Conservation (phyloP, 768 basidiomycete species). For the Leccinum sublutescens region DNA sequence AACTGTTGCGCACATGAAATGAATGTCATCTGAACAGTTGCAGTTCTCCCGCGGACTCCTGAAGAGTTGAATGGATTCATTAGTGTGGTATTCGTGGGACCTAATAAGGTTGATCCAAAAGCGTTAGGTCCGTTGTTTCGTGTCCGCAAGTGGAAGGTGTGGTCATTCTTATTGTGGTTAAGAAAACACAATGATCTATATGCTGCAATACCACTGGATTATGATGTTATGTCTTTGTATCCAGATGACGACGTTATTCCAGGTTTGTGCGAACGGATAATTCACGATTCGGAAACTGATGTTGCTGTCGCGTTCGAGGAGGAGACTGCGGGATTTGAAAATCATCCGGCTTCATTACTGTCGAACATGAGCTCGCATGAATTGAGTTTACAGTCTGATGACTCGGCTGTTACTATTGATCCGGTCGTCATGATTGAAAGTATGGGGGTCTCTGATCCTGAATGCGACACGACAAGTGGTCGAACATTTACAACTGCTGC, state of each 20-base stretch:
- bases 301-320: conserved; percentile 15
- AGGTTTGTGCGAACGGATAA: background rate
- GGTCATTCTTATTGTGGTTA: background rate
- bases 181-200: conserved; percentile 2
- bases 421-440: conserved; percentile 21
- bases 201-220: background rate
- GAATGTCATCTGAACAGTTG: conserved; percentile 32
- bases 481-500: conserved; percentile 25
- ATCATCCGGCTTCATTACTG: background rate
- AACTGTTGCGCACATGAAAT: conserved; percentile 37
- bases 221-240: background rate
- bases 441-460: conserved; percentile 33
- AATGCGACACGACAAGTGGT: conserved; percentile 21
- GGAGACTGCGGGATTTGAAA: conserved; percentile 22
- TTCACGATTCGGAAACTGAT: conserved; percentile 16
- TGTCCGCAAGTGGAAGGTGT: background rate
- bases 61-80: conserved; percentile 26
- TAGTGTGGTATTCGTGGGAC: conserved; percentile 31
- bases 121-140: background rate
- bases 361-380: no score
- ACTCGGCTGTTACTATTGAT: no score
- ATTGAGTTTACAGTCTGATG: no score
- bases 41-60: conserved; percentile 25
- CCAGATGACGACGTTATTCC: background rate
- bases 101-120: conserved; percentile 12